Evolutionary conservation across 805 yeast species (phyloP).

Genomic region (Diddensiella santjacobensis): DNA sequence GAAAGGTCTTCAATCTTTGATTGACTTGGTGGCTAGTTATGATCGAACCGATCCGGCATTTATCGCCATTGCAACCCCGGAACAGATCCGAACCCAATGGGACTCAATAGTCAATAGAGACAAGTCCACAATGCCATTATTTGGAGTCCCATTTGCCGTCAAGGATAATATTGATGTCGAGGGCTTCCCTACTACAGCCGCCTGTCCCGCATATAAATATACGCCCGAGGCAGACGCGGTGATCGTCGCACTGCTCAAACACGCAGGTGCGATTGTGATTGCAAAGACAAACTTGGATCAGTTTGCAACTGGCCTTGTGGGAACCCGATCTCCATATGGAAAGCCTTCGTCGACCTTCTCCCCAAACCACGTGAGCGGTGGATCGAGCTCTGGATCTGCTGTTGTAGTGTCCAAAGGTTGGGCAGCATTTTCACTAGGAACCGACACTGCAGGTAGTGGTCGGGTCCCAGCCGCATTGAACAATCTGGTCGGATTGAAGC

Average conservation of each 20-base stretch:
- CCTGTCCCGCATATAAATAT: slow-evolving; percentile 82
- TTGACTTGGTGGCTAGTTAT: slow-evolving; percentile 34
- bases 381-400: slow-evolving; percentile 96
- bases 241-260: slow-evolving; percentile 65
- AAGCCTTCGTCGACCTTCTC: slow-evolving; percentile 77
- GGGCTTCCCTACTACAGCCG: slow-evolving; percentile 85
- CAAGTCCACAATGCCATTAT: slow-evolving; percentile 47
- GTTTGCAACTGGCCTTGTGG: slow-evolving; percentile 96
- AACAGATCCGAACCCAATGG: slow-evolving; percentile 75
- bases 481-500: slow-evolving; percentile 88
- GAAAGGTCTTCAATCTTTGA: slow-evolving; percentile 52
- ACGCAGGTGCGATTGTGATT: slow-evolving; percentile 87
- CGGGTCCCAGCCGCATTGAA: slow-evolving; percentile 95
- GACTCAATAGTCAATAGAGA: slow-evolving; percentile 50
- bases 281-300: slow-evolving; percentile 97
- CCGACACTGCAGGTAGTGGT: slow-evolving; percentile 98
- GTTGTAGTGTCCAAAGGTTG: slow-evolving; percentile 84
- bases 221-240: slow-evolving; percentile 69
- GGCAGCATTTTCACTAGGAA: slow-evolving; percentile 86
- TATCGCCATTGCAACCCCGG: slow-evolving; percentile 71
- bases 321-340: slow-evolving; percentile 94
- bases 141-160: slow-evolving; percentile 93
- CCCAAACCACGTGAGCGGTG: slow-evolving; percentile 81
- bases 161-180: slow-evolving; percentile 92
- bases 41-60: slow-evolving; percentile 73